These are phyloP conservation scores for Medakamo hakoo DNA, from an alignment of 139 green algal genomes.

Conservation along the genomic window DNA sequence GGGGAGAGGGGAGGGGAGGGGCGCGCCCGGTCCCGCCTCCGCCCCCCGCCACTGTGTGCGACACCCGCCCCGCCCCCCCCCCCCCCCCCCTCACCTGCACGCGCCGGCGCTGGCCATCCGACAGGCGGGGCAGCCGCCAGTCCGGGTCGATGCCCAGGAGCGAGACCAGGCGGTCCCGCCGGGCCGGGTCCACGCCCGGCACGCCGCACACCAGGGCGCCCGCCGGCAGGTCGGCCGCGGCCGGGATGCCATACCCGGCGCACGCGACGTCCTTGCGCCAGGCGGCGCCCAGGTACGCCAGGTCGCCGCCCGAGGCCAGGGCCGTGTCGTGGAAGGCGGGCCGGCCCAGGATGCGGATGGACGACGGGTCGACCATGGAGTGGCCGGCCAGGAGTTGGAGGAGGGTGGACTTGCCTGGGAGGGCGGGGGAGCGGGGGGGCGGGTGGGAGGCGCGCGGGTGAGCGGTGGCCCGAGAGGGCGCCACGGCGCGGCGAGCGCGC, in stretches of 20 bases:
- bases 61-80: too few species aligned
- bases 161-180: constrained; percentile 54
- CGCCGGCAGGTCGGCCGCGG: constrained; percentile 65
- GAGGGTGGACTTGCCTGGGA: constrained; percentile 67
- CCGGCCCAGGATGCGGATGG: constrained; percentile 63
- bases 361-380: constrained; percentile 77
- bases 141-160: constrained; percentile 88
- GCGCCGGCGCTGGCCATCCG: constrained; percentile 81
- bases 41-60: too few species aligned
- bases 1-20: too few species aligned
- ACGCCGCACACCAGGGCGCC: constrained; percentile 70
- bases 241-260: constrained; percentile 59
- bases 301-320: constrained; percentile 49
- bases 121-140: constrained; percentile 88
- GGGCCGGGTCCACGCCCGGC: constrained; percentile 51
- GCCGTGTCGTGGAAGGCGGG: constrained; percentile 86
- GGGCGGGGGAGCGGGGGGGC: too few species aligned
- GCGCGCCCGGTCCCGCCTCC: too few species aligned
- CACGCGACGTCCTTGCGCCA: constrained; percentile 88
- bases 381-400: constrained; percentile 86
- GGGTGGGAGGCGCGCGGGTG: too few species aligned
- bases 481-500: background rate
- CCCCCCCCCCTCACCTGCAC: too few species aligned
- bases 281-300: constrained; percentile 65
- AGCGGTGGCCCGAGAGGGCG: background rate